Evolutionary conservation across 352 stramenopile species (phyloP), one percentile per base, ranked within the genome.

Genomic region (Globisporangium nunn): DNA sequence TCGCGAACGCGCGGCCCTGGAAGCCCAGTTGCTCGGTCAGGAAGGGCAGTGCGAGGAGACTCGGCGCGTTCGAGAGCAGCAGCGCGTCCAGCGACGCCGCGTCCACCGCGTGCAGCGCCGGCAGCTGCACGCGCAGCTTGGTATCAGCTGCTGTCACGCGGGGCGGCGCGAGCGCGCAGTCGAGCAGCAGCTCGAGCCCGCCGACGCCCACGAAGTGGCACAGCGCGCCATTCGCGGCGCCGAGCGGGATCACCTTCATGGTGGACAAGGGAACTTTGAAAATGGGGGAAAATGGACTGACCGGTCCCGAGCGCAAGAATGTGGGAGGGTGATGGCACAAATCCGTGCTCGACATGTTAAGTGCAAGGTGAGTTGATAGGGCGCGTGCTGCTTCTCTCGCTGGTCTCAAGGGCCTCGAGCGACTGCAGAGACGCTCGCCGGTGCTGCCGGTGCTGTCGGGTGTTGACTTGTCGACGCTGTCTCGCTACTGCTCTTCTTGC

Each of bases 171-270:
- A 91, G 41, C 15, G 80, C 81, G 54, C 79, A 92, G 69, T 95
- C 85, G 49, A 95, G 69, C 54, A 95, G 71, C 50, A 95, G 61
- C 54, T 95, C 79, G 51, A 78, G 89, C 50, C 85, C 85, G 53
- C 76, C 81, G 29, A 93, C 71, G 58, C 76, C 85, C 46, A 93
- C 55, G 63, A 95, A 95, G 52, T 90, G 78, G 59, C 81, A 91
- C 0, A 91, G 67, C 35, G 72, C 78, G 61, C 88, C 75, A 51
- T 88, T 84, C 3, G 77, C 75, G 49, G 63, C 70, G 58, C 15
- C 15, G 15, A 48, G 43, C 43, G 43, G 43, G 4, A 48, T 23
- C n/a, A 48, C 43, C n/a, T 48, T 48, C 43, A 48, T 48, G 8
- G 35, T 8, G 7, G 3, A 40, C 23, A 23, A 23, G 23, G 23